Conservation (phyloP, 805 yeast species). For the Yamadazyma endophytica region DNA sequence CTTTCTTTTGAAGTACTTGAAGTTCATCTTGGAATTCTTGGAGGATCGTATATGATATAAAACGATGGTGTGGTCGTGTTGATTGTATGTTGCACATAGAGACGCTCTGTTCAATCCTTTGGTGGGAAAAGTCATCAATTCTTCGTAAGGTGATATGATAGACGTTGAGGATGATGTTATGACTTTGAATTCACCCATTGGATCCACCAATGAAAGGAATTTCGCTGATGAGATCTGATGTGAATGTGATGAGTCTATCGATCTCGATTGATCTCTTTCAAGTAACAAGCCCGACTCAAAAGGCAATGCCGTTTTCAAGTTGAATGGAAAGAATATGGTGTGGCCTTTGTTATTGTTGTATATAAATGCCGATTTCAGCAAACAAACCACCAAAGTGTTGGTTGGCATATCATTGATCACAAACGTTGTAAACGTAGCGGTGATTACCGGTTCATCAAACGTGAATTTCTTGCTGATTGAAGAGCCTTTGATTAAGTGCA, state of each 20-base stretch:
- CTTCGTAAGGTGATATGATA: slow-evolving; percentile 55
- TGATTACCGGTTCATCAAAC: slow-evolving; percentile 48
- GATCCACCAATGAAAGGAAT: slow-evolving; percentile 70
- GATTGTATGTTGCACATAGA: slow-evolving; percentile 55
- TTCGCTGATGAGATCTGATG: slow-evolving; percentile 25
- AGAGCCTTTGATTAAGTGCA: slow-evolving; percentile 46
- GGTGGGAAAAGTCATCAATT: slow-evolving; percentile 51
- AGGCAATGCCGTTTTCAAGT: slow-evolving; percentile 54
- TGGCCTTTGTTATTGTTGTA: slow-evolving; percentile 62
- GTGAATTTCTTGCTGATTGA: slow-evolving; percentile 44
- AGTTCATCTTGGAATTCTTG: slow-evolving; percentile 12
- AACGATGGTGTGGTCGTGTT: slow-evolving; percentile 39
- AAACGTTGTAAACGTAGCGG: slow-evolving; percentile 62
- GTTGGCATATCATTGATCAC: background rate
- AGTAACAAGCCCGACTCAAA: slow-evolving; percentile 66
- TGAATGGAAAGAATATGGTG: slow-evolving; percentile 66
- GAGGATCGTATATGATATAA: slow-evolving; percentile 54
- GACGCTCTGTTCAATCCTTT: slow-evolving; percentile 28
- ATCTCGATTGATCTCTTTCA: slow-evolving; percentile 41
- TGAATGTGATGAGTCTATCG: slow-evolving; percentile 10
- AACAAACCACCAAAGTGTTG: slow-evolving; percentile 50
- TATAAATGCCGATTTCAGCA: slow-evolving; percentile 56
- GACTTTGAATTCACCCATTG: slow-evolving; percentile 68
- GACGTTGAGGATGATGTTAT: slow-evolving; percentile 70
- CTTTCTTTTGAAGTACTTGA: slow-evolving; percentile 13